Base-by-base conservation (phyloP, 306 rosid species). In the Gynostemma pentaphyllum region DNA sequence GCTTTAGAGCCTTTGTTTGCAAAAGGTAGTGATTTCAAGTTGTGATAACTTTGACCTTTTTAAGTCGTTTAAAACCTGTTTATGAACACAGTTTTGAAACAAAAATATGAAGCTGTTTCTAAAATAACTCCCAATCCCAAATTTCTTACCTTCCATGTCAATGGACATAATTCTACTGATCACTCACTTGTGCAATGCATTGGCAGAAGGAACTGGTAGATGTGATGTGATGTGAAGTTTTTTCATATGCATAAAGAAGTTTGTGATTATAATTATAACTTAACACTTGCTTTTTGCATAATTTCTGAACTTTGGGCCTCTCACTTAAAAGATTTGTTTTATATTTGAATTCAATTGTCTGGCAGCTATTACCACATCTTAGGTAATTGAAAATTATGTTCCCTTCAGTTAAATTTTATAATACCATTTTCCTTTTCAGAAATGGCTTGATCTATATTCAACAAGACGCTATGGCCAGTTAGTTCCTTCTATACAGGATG, bases 391-490 rank as follows among this genome's bases (percentile, higher is more conserved):
- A 51, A 51, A 7, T 3, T 15, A 6, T 53, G 37, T 53, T 53
- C 37, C 6, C 39, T 12, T 15, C 11, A 1, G 12, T 27, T 13
- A 53, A 7, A 53, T 1, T 57, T 57, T 36, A 70, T 64, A 41
- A 40, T 47, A 22, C 66, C 39, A 36, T 40, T 64, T 67, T 67
- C n/a, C 40, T 47, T 75, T 70, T 74, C 83, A 90, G 97, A 78
- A 22, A 4, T 90, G 97, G 97, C 78, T 90, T 74, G 75, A 87
- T 72, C 76, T 36, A 44, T 90, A 90, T 78, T 78, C 94, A 62
- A 70, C 73, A 12, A 82, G 97, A 69, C 85, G 97, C 41, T 84
- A 87, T 72, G 97, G 95, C 47, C 80, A 18, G 59, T 39, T 73
- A 57, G 72, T 81, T 81, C 86, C 97, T 68, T 79, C 57, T 66